phyloP scores from a whole-genome alignment of 495 filamentous ascomycete genomes.

The Penicillium mononematosum region DNA sequence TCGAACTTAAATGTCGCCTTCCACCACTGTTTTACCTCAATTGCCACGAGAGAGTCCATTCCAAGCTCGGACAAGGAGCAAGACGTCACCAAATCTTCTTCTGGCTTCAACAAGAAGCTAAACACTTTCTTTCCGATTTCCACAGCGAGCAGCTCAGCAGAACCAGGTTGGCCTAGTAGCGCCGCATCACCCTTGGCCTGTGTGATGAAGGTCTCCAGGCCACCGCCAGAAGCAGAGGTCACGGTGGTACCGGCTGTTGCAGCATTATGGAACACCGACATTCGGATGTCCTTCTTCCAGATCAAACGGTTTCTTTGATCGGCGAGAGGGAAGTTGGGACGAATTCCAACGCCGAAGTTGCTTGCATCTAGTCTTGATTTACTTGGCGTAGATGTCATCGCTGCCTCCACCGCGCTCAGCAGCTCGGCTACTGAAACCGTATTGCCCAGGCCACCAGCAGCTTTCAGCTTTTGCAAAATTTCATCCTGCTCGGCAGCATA shows the following conservation, averaged over 20 bases:
- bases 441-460: not conserved
- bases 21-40: slow-evolving; percentile 48
- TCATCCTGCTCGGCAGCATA: slow-evolving; percentile 24
- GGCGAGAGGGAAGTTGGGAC: slow-evolving; percentile 3
- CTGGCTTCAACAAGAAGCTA: slow-evolving; percentile 24
- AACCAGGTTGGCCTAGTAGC: slow-evolving; percentile 6
- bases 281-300: slow-evolving; percentile 28
- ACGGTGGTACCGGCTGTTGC: not conserved
- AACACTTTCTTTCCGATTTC: slow-evolving; percentile 47
- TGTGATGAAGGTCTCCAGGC: slow-evolving; percentile 17
- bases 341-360: slow-evolving; percentile 13
- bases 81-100: slow-evolving; percentile 34
- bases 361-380: not conserved
- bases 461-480: slow-evolving; percentile 11
- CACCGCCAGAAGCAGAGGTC: not conserved
- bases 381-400: not conserved
- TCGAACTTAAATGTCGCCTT: slow-evolving; percentile 30
- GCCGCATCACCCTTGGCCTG: slow-evolving; percentile 7
- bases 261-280: slow-evolving; percentile 30
- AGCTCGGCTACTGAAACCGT: not conserved
- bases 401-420: not conserved
- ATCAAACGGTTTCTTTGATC: slow-evolving; percentile 16
- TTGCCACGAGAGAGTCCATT: slow-evolving; percentile 45
- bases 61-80: slow-evolving; percentile 38
- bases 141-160: slow-evolving; percentile 38